These are phyloP conservation scores for Raphanus sativus DNA, from an alignment of 345 rosid species.

Conservation along the genomic window DNA sequence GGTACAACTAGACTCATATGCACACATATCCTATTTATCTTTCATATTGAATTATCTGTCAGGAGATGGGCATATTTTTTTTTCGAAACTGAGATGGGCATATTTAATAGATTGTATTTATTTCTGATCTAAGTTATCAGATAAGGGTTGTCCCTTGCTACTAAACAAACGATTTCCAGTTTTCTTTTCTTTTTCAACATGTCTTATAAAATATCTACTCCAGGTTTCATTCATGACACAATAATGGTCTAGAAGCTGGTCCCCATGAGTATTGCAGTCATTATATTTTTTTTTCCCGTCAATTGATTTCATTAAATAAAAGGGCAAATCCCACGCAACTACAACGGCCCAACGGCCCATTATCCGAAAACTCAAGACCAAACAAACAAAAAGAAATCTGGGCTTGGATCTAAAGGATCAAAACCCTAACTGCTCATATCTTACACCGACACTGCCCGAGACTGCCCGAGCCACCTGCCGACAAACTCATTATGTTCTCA, in stretches of 20 bases:
- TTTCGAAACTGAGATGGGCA: neutral
- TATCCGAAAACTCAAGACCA: no score
- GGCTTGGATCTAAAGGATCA: no score
- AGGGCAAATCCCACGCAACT: no score
- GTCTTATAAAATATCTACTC: neutral
- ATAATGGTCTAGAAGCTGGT: conserved; percentile 20
- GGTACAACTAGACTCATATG: neutral
- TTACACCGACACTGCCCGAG: no score
- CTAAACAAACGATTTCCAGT: neutral
- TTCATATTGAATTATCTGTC: neutral
- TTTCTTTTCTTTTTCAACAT: neutral
- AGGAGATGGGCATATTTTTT: no score
- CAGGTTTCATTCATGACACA: neutral
- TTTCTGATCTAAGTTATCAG: neutral
- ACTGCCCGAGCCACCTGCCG: no score
- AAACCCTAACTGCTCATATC: no score
- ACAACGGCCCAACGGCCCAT: no score
- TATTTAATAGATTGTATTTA: neutral
- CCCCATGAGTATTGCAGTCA: conserved; percentile 18
- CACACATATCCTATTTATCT: neutral
- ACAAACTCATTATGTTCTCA: no score
- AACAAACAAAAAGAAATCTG: no score
- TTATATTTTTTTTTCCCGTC: no score
- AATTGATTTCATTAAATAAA: no score
- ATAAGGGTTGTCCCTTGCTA: neutral